Evolutionary conservation across 331 rosid genomes (phyloP).

Genomic region (Stylosanthes scabra): DNA sequence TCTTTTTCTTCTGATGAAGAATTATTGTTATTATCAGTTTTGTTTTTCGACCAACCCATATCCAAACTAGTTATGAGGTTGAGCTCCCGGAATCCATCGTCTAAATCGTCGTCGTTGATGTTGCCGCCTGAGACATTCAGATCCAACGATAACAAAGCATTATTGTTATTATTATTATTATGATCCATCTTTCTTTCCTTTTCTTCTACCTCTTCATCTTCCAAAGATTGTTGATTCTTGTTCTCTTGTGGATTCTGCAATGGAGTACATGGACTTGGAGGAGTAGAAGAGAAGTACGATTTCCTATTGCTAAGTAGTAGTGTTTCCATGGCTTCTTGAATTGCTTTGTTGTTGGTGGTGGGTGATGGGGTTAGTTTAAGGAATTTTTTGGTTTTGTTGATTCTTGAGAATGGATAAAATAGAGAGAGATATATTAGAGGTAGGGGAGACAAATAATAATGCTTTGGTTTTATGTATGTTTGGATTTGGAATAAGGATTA

Average conservation of each 20-base stretch:
- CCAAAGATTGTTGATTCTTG: slow-evolving; percentile 36
- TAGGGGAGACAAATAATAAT: slow-evolving; percentile 31
- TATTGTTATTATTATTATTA: neutral
- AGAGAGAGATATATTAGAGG: neutral
- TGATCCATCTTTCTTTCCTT: slow-evolving; percentile 36
- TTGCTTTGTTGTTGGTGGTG: slow-evolving; percentile 10
- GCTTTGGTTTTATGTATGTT: slow-evolving; percentile 33
- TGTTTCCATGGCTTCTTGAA: slow-evolving; percentile 59
- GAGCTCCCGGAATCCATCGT: slow-evolving; percentile 47
- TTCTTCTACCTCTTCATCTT: slow-evolving; percentile 53
- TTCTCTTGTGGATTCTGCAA: slow-evolving; percentile 51
- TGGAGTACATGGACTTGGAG: slow-evolving; percentile 63
- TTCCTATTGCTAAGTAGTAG: slow-evolving; percentile 25
- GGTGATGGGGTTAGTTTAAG: slow-evolving; percentile 6
- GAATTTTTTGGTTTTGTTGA: slow-evolving; percentile 32
- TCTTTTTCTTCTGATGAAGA: slow-evolving; percentile 29
- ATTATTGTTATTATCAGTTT: neutral
- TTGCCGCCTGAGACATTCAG: slow-evolving; percentile 38
- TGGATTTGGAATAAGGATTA: slow-evolving; percentile 31
- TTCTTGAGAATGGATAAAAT: slow-evolving; percentile 42
- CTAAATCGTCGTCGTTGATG: neutral
- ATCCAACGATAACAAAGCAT: slow-evolving; percentile 34
- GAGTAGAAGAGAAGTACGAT: slow-evolving; percentile 37
- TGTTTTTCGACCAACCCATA: slow-evolving; percentile 26
- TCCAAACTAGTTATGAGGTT: slow-evolving; percentile 66